Evolutionary conservation across 306 rosid genomes (phyloP).

Genomic region (Comarum palustre): DNA sequence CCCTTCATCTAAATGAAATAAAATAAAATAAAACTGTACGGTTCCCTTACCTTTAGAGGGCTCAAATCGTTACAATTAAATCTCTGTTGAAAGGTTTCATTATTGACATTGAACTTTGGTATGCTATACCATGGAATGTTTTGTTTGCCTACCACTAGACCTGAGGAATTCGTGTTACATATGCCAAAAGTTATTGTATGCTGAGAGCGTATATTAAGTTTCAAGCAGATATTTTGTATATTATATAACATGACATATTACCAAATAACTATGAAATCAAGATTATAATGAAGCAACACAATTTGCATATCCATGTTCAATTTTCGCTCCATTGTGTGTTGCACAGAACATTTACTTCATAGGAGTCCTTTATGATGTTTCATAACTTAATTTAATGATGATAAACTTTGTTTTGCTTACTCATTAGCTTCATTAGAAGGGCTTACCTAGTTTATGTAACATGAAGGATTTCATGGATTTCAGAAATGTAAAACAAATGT

Average conservation of each 20-base stretch:
- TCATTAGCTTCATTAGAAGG: neutral
- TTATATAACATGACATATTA: neutral
- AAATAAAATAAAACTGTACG: neutral
- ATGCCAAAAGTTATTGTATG: neutral
- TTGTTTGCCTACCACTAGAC: neutral
- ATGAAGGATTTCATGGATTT: neutral
- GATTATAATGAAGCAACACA: constrained; percentile 2
- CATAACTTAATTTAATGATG: neutral
- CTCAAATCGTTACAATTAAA: neutral
- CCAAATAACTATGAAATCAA: neutral
- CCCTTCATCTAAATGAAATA: too few species aligned
- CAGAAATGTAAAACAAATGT: neutral
- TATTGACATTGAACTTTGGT: neutral
- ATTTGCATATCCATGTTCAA: neutral
- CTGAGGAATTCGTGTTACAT: neutral
- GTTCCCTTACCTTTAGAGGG: neutral
- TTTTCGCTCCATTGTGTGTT: neutral
- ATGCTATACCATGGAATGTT: neutral
- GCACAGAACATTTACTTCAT: neutral
- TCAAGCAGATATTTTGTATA: neutral
- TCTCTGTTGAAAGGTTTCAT: neutral
- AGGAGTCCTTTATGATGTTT: neutral
- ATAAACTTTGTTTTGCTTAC: neutral
- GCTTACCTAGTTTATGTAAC: neutral
- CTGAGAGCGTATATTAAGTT: neutral